Base-by-base conservation (phyloP, 1,284 basidiomycete genomes). In the Ceratobasidium sp. region DNA sequence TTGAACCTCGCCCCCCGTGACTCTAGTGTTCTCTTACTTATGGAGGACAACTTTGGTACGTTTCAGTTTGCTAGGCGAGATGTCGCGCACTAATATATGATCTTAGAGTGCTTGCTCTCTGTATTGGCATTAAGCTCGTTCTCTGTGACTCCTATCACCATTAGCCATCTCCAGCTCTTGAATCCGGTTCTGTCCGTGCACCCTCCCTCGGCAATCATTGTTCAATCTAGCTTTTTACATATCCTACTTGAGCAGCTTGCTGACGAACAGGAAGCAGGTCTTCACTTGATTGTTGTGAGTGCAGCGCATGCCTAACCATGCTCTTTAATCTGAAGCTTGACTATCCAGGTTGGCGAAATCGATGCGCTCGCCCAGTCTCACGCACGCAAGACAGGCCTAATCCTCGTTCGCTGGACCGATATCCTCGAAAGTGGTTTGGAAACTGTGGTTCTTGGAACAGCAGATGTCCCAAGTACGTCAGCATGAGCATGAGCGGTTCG, bases 11-110 rank as follows among this genome's bases (percentile, higher is more conserved):
- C 88, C 47, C 87, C 89, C 1, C 84, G 86, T 67, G 88, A 90
- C 71, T 92, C 93, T 20, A 91, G 86, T 78, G 92, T 92, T 15
- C 82, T 94, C 6, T 82, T 94, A 6, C 84, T 94, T 31, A 84
- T 94, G 51, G 92, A 94, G 79, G 93, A 94, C 80, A 83, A 90
- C 63, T 85, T 94, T 58, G 93, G 92, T 92, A 80, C 20, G 86
- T 80, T 45, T 33, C 47, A 49, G 11, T 4, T 47, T 13, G 4
- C 17, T 10, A 11, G 35, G 20, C 45, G 10, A 45, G 42, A 49
- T 28, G 31, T 49, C 63, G 3, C 15, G 28, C 13, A 33, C 45
- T 65, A 1, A 47, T n/a, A 31, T 23, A 37, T n/a, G n/a, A n/a
- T 3, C 75, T 2, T 80, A 94, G 93, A 94, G 82, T 94, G 93